Evolutionary conservation across 2,329 filamentous ascomycete species (phyloP), one percentile per base, ranked within the genome.

Genomic region (Verticillium zaregamsianum): DNA sequence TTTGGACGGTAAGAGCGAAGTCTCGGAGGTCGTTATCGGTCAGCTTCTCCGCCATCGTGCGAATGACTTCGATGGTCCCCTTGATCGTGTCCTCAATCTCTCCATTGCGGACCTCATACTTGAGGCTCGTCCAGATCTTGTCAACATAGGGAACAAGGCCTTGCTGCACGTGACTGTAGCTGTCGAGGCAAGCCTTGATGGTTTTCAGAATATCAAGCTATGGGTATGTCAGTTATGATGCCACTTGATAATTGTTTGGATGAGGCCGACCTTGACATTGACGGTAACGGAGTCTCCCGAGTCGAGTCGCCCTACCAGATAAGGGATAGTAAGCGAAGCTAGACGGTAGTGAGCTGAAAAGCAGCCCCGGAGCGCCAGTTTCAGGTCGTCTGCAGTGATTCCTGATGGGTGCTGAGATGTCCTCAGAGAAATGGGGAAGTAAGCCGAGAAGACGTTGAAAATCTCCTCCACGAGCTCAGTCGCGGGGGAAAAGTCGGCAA

Each of bases 51-150:
- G 82, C 76, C 3, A 86, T 74, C 11, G 81, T 76, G 37, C 80
- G 78, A 59, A 87, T 78, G 3, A 84, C 82, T 55, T 81, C 80
- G 17, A 87, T 72, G 1, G 84, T 86, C 3, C 80, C 80, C 68
- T 84, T 81, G 15, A 86, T 82, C 1, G 80, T 80, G 64, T 86
- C 85, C 63, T 82, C 79, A 9, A 84, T 78, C 63, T 87, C 85
- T 14, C 85, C 85, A 60, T 87, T 86, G 37, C 85, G 81, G 14
- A 87, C 85, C 65, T 87, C 85, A 63, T 86, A 87, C 68, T 87
- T 87, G 56, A 87, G 79, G n/a, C 83, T 84, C 33, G 77, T 76
- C 85, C 85, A 87, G 56, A 86, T 79, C 55, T 80, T 77, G 58
- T 80, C 75, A 20, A 78, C 73, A 57, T 82, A 80, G 0, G 84